phyloP scores from a whole-genome alignment of 345 rosid genomes.

The Alliaria petiolata region DNA sequence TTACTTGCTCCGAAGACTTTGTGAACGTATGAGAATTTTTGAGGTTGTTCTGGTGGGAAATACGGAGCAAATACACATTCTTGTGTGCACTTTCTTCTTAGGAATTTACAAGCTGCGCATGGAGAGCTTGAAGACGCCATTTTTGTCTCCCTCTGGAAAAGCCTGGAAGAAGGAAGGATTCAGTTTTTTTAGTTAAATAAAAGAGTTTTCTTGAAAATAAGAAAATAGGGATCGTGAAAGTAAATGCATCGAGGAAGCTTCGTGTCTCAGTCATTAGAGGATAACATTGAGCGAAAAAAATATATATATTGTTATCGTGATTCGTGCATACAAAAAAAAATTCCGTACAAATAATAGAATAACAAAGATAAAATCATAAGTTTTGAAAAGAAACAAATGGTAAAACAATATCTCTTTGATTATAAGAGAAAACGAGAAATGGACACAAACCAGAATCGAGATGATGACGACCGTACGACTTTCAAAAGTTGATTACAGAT shows the following conservation, averaged over 20 bases:
- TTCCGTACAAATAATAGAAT: constrained; percentile 11
- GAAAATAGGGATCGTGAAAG: constrained; percentile 33
- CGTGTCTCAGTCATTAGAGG: constrained; percentile 16
- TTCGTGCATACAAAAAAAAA: constrained; percentile 6
- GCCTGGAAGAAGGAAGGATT: neutral
- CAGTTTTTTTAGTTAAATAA: neutral
- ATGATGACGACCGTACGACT: neutral
- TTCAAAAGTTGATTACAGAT: constrained; percentile 9
- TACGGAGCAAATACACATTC: constrained; percentile 72
- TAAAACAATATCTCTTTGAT: neutral
- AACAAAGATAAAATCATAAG: neutral
- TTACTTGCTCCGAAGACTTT: constrained; percentile 66
- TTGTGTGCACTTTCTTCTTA: constrained; percentile 59
- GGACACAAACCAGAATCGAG: constrained; percentile 4
- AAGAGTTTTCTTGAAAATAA: neutral
- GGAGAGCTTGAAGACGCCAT: constrained; percentile 58
- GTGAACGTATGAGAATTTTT: constrained; percentile 46
- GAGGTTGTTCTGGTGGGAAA: constrained; percentile 68
- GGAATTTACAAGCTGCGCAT: constrained; percentile 61
- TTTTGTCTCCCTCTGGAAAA: constrained; percentile 16
- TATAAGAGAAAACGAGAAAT: neutral
- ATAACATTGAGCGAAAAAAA: constrained; percentile 5
- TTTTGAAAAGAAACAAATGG: neutral
- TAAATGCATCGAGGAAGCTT: constrained; percentile 35
- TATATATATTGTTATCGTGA: constrained; percentile 1